Percentiles rank a stretch among this genome's conserved stretches.
Evolutionary conservation across 495 filamentous ascomycete genomes (phyloP).

Genomic region (Astrocystis sublimbata): DNA sequence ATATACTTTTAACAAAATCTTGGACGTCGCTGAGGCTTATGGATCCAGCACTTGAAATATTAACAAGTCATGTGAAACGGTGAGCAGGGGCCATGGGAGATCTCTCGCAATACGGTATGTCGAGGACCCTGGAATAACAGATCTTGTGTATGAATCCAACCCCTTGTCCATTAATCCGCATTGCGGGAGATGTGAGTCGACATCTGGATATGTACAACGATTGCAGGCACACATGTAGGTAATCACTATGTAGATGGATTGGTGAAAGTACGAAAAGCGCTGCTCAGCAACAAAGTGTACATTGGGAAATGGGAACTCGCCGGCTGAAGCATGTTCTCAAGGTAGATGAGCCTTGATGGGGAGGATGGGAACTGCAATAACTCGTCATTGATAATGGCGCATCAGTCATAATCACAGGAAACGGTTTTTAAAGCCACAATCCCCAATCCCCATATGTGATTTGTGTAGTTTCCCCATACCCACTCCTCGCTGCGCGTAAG

Average conservation of each 20-base stretch:
- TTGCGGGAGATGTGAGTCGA: background rate
- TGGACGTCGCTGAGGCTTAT: constrained; percentile 8
- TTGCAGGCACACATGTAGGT: background rate
- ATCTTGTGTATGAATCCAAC: background rate
- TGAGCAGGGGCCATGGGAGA: constrained; percentile 1
- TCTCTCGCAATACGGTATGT: constrained; percentile 9
- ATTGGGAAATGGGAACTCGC: background rate
- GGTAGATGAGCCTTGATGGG: background rate
- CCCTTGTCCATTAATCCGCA: background rate
- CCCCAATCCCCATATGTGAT: background rate
- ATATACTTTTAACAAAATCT: no score
- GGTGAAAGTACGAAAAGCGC: background rate
- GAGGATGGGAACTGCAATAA: background rate
- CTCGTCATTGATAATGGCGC: background rate
- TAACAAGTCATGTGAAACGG: constrained; percentile 6
- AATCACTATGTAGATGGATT: background rate
- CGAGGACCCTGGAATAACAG: background rate
- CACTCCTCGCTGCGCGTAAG: background rate
- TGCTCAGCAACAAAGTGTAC: background rate
- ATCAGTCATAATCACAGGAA: background rate
- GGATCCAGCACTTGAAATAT: background rate
- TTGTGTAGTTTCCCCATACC: no score
- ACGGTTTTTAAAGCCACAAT: background rate
- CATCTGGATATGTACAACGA: background rate
- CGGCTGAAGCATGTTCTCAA: background rate